These are phyloP conservation scores for Botrytis cinerea DNA, from an alignment of 2,329 filamentous ascomycete species.

Conservation along the genomic window DNA sequence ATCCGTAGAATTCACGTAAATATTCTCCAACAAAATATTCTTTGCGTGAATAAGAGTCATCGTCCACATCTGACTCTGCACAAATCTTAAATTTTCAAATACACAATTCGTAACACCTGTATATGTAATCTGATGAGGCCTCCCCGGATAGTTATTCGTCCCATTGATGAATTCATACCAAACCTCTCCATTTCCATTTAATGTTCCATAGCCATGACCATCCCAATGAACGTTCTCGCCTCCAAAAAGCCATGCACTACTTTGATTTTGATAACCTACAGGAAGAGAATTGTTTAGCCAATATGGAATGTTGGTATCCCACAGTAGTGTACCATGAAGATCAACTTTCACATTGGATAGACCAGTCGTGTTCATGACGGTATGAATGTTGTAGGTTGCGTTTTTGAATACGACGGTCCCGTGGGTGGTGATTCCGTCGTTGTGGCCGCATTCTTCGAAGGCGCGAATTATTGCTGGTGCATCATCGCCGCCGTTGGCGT, in stretches of 20 bases:
- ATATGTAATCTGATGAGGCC: conserved; percentile 56
- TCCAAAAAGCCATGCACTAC: conserved; percentile 56
- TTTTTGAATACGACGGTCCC: conserved; percentile 47
- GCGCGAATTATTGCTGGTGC: conserved; percentile 47
- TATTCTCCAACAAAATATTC: conserved; percentile 51
- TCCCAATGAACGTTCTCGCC: conserved; percentile 53
- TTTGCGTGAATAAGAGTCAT: conserved; percentile 48
- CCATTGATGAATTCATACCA: conserved; percentile 57
- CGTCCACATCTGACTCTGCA: conserved; percentile 63
- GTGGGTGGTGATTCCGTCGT: conserved; percentile 30
- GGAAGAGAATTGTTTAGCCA: conserved; percentile 46
- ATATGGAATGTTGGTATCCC: conserved; percentile 14
- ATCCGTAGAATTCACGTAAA: conserved; percentile 53
- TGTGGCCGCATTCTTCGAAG: conserved; percentile 45
- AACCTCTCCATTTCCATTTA: conserved; percentile 60
- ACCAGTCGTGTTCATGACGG: conserved; percentile 48
- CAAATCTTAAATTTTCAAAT: conserved; percentile 51
- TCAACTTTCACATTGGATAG: conserved; percentile 49
- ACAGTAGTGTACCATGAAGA: conserved; percentile 55
- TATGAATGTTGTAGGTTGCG: conserved; percentile 48
- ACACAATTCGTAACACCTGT: conserved; percentile 49
- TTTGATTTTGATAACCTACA: conserved; percentile 57
- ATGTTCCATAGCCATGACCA: conserved; percentile 53
- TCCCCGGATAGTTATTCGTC: conserved; percentile 49
- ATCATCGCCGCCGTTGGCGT: conserved; percentile 33